Percentiles rank a stretch among this genome's conserved stretches.
phyloP scores from a whole-genome alignment of 768 basidiomycete species.

The Nevesoporus exiguus region DNA sequence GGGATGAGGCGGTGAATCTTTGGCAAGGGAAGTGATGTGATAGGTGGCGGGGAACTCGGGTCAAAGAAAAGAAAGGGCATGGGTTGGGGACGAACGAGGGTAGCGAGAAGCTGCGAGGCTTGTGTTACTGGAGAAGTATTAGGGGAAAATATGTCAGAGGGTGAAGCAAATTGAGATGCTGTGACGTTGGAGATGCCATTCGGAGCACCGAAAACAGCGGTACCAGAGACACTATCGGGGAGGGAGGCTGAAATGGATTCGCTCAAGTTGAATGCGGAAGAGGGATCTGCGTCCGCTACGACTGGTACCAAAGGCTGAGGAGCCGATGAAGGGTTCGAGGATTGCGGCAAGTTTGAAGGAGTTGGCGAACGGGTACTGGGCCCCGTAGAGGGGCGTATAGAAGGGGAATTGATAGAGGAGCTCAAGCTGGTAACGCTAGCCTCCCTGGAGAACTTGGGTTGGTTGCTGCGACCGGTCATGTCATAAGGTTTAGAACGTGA shows the following conservation, averaged over 20 bases:
- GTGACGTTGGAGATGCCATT: slow-evolving; percentile 14
- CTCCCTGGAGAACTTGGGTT: slow-evolving; percentile 52
- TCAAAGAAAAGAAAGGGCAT: slow-evolving; percentile 65
- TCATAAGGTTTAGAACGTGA: slow-evolving; percentile 75
- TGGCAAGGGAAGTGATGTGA: slow-evolving; percentile 53
- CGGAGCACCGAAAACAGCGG: slow-evolving; percentile 15
- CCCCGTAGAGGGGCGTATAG: slow-evolving; percentile 35
- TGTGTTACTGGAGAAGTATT: slow-evolving; percentile 15
- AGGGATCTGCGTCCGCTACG: slow-evolving; percentile 4
- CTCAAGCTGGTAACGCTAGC: slow-evolving; percentile 50
- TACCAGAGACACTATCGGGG: slow-evolving; percentile 1
- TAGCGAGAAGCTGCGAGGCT: slow-evolving; percentile 16
- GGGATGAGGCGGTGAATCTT: slow-evolving; percentile 86
- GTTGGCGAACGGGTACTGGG: slow-evolving; percentile 32
- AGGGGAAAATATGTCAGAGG: slow-evolving; percentile 20
- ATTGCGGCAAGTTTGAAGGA: slow-evolving; percentile 21
- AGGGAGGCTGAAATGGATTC: slow-evolving; percentile 11
- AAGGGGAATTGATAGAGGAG: slow-evolving; percentile 46
- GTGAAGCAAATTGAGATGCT: slow-evolving; percentile 16
- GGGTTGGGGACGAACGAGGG: slow-evolving; percentile 35
- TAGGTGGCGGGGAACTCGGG: slow-evolving; percentile 44
- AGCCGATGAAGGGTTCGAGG: slow-evolving; percentile 12
- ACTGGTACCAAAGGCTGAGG: slow-evolving; percentile 6
- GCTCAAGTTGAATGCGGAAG: slow-evolving; percentile 3
- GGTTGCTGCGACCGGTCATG: slow-evolving; percentile 27